These are phyloP conservation scores for Hura crepitans DNA, from an alignment of 441 rosid genomes.

Conservation along the genomic window DNA sequence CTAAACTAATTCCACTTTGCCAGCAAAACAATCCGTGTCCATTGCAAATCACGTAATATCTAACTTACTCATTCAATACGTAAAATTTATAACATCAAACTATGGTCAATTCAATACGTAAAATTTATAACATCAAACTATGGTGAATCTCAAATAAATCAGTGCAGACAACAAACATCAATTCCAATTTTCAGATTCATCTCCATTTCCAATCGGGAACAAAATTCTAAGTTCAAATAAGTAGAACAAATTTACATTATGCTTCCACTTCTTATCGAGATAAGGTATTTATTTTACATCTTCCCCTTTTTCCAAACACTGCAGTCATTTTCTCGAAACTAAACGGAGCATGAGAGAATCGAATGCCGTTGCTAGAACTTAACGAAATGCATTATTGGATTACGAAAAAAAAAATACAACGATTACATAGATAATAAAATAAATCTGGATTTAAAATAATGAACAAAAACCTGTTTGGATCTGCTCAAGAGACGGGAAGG, in stretches of 20 bases:
- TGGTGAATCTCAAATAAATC: neutral
- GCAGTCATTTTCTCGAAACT: neutral
- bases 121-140: neutral
- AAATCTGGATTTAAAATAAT: slow-evolving; percentile 7
- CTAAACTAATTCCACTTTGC: too few relatives aligned
- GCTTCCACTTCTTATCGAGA: neutral
- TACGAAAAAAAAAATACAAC: too few relatives aligned
- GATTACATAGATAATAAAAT: neutral
- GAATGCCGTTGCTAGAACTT: neutral
- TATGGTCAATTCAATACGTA: neutral
- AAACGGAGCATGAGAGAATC: neutral
- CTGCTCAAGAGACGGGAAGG: slow-evolving; percentile 64
- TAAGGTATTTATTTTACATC: neutral
- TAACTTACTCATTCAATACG: neutral
- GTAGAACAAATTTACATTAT: neutral
- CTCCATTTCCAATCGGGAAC: neutral
- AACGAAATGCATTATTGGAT: neutral
- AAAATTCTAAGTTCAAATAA: neutral
- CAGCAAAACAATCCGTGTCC: neutral
- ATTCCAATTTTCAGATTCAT: neutral
- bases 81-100: neutral
- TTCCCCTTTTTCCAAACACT: neutral
- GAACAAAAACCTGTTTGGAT: slow-evolving; percentile 65
- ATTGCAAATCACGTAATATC: neutral
- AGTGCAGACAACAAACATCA: neutral